Evolutionary conservation across 495 filamentous ascomycete species (phyloP).

Genomic region (Penicillium mononematosum): DNA sequence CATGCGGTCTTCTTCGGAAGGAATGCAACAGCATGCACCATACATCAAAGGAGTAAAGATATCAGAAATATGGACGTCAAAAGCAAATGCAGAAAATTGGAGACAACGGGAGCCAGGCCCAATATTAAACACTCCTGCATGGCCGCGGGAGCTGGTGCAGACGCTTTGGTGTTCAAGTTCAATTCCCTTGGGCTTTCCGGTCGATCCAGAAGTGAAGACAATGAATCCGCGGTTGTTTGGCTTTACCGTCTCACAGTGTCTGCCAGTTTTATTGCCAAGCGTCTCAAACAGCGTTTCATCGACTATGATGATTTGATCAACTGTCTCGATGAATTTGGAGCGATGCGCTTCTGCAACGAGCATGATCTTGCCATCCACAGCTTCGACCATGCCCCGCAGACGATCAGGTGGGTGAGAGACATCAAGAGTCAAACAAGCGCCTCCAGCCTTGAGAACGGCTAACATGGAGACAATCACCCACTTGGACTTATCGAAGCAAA

Average conservation of each 20-base stretch:
- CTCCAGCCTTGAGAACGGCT: constrained; percentile 42
- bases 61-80: constrained; percentile 42
- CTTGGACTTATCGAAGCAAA: constrained; percentile 1
- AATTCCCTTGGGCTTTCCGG: constrained; percentile 40
- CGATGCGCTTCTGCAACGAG: too few relatives aligned
- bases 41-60: constrained; percentile 38
- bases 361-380: too few relatives aligned
- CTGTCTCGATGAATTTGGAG: not conserved
- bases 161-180: constrained; percentile 34
- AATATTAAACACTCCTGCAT: not conserved
- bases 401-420: not conserved
- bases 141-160: too few relatives aligned
- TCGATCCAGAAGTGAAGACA: constrained; percentile 40
- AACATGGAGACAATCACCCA: constrained; percentile 42
- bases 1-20: constrained; percentile 7
- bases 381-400: not conserved
- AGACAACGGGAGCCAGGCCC: constrained; percentile 28
- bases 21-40: constrained; percentile 45
- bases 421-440: not conserved
- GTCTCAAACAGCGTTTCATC: not conserved
- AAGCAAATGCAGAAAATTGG: constrained; percentile 45
- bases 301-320: not conserved
- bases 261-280: too few relatives aligned
- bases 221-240: constrained; percentile 18
- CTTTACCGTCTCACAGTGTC: not conserved